Evolutionary conservation across 305 asterid genomes (phyloP).

Genomic region (Withania somnifera): DNA sequence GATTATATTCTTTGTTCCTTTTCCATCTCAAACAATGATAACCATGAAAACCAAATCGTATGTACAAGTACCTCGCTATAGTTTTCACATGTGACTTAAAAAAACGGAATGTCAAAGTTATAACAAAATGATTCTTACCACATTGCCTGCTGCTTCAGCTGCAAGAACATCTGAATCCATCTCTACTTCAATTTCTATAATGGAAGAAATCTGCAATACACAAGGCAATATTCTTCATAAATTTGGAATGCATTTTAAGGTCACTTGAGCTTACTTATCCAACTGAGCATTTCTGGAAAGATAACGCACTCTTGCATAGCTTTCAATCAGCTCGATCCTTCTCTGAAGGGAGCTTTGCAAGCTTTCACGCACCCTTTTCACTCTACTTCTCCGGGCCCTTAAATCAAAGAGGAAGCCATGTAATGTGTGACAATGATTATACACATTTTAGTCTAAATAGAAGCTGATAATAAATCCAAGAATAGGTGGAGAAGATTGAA

Average conservation of each 20-base stretch:
- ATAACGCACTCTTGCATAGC: constrained; percentile 80
- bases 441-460: background rate
- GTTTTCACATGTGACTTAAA: background rate
- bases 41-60: no score
- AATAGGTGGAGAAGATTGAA: background rate
- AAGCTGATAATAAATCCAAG: background rate
- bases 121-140: constrained; percentile 26
- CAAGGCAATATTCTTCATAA: background rate
- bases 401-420: background rate
- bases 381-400: constrained; percentile 74
- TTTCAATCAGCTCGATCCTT: constrained; percentile 85
- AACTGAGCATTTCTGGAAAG: background rate
- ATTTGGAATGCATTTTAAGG: background rate
- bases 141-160: constrained; percentile 72
- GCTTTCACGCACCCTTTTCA: constrained; percentile 70
- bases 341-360: constrained; percentile 64
- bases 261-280: background rate
- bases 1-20: background rate
- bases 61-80: background rate
- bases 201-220: constrained; percentile 70
- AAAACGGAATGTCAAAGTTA: background rate
- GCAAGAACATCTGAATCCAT: constrained; percentile 87
- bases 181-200: constrained; percentile 94
- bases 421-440: background rate
- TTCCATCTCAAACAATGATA: background rate